Conservation (phyloP, 345 rosid species). For the Brassica carinata region DNA sequence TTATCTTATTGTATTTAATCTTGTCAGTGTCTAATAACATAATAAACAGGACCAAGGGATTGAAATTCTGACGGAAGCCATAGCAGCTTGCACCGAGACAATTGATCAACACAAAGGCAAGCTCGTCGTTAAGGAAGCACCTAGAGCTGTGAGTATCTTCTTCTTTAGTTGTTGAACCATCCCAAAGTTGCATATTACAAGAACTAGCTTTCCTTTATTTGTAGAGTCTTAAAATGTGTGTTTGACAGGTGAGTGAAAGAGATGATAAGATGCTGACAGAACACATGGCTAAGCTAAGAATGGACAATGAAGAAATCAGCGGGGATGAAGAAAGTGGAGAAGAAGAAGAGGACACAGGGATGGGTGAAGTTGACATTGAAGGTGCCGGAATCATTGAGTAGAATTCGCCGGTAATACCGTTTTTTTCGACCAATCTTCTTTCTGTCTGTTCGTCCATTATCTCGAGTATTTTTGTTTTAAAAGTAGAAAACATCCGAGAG, state of each 20-base stretch:
- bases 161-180: slow-evolving; percentile 1
- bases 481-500: not conserved
- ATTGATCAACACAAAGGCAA: slow-evolving; percentile 90
- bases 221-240: not conserved
- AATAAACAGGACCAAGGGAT: slow-evolving; percentile 87
- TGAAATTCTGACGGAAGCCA: slow-evolving; percentile 70
- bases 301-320: slow-evolving; percentile 79
- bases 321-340: slow-evolving; percentile 97
- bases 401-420: not conserved
- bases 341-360: slow-evolving; percentile 84
- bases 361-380: slow-evolving; percentile 81
- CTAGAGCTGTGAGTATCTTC: slow-evolving; percentile 84
- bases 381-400: slow-evolving; percentile 64
- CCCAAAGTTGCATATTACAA: slow-evolving; percentile 15
- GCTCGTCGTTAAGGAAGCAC: slow-evolving; percentile 78
- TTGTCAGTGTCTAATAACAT: not conserved
- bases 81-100: slow-evolving; percentile 72
- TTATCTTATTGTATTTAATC: not conserved
- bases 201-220: not conserved
- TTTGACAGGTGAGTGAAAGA: slow-evolving; percentile 87
- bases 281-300: slow-evolving; percentile 86
- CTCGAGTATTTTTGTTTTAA: not conserved
- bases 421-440: not conserved
- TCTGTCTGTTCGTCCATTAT: no score
- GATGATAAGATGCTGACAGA: slow-evolving; percentile 95